phyloP scores from a whole-genome alignment of 2,329 filamentous ascomycete species.

The Cercospora beticola region DNA sequence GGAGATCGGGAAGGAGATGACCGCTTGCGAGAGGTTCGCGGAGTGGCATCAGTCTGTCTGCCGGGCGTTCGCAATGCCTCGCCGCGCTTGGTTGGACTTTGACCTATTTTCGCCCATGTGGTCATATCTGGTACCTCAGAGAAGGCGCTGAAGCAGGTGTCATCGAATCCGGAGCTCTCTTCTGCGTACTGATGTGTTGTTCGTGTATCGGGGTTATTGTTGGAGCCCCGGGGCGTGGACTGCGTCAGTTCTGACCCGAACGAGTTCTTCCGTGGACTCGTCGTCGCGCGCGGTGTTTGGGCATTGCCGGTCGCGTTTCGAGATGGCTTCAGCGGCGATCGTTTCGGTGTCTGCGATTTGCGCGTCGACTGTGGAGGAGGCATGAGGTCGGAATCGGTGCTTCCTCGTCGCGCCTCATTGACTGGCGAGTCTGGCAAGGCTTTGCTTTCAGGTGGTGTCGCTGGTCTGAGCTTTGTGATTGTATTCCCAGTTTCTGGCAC shows the following conservation, averaged over 20 bases:
- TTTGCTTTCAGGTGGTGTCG: constrained; percentile 28
- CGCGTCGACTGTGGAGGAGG: constrained; percentile 35
- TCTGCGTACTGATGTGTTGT: constrained; percentile 8
- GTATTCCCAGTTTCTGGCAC: constrained; percentile 23
- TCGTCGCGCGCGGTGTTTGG: constrained; percentile 30
- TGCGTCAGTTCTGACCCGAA: constrained; percentile 21
- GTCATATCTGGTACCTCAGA: constrained; percentile 88
- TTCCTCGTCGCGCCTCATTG: constrained; percentile 24
- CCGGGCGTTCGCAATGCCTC: constrained; percentile 29
- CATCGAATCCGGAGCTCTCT: constrained; percentile 50
- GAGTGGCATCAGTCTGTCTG: constrained; percentile 45
- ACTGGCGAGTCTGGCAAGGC: constrained; percentile 16
- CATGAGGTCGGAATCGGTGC: constrained; percentile 34
- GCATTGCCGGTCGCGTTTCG: constrained; percentile 30
- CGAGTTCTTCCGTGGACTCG: constrained; percentile 22
- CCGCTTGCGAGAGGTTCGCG: constrained; percentile 50
- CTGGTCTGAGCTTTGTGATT: constrained; percentile 27
- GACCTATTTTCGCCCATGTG: constrained; percentile 71
- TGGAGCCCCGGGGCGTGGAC: neutral
- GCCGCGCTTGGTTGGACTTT: constrained; percentile 46
- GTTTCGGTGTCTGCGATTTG: constrained; percentile 25
- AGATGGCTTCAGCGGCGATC: constrained; percentile 30
- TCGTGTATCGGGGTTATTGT: constrained; percentile 11
- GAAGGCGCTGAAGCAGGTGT: constrained; percentile 80
- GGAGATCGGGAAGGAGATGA: constrained; percentile 45